Evolutionary conservation across 495 filamentous ascomycete species (phyloP), one percentile per base, ranked within the genome.

Genomic region (Bombardia bombarda): DNA sequence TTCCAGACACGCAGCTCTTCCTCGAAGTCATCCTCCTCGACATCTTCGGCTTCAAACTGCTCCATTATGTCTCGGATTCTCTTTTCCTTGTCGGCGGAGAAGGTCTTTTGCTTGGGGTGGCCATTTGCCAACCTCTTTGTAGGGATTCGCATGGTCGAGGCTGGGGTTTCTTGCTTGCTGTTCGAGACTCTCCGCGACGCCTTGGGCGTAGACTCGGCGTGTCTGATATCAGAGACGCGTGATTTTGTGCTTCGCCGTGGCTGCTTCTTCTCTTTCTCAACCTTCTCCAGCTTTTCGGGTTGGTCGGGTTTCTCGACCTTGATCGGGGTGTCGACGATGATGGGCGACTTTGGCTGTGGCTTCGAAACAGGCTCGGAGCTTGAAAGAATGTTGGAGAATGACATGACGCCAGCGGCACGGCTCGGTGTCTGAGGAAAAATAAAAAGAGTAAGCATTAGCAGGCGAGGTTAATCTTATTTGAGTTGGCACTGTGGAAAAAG

Each of bases 331-430:
- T 50, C 47, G 19, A 47, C 50, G 21, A 58, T 33, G 49, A 59
- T 45, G 10, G 60, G 66, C 35, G 53, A 69, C 39, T 40, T 58
- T 16, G 65, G 66, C 52, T 58, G 61, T 1, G 74, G 70, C 47
- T 74, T 71, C 4, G 72, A 51, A 25, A 70, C 58, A 21, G 78
- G 73, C 33, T 87, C 85, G 55, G 84, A 75, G 45, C 74, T 82
- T 1, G 87, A 89, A 26, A 95, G 76, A 42, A 95, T 93, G 57
- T 84, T 92, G 24, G 86, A 87, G 51, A 95, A 87, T 3, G 86
- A 87, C 88, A 95, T 95, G 12, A 88, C 84, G 62, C 90, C 83
- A 16, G 80, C 78, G 39, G 82, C 76, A 49, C 84, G 77, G 41
- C 78, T 70, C 24, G 79, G 70, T 38, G 75, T 84, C 74, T 85